phyloP scores from a whole-genome alignment of 768 basidiomycete genomes.

The Podaxis pistillaris region DNA sequence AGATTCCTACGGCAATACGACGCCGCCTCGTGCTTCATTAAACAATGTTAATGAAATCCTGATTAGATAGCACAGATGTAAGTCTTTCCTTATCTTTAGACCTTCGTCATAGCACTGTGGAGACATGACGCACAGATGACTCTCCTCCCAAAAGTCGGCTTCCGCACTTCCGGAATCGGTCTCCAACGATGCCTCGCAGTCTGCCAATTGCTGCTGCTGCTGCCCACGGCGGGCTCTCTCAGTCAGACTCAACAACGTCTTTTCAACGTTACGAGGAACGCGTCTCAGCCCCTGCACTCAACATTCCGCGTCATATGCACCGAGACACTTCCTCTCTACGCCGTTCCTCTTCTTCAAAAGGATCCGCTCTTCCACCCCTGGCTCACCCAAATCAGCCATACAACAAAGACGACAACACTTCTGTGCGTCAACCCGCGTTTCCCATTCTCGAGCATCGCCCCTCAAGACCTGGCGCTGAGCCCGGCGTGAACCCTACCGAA shows the following conservation, averaged over 20 bases:
- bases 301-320: background rate
- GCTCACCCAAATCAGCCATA: background rate
- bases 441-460: background rate
- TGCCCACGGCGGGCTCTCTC: background rate
- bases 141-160: background rate
- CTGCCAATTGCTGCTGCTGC: background rate
- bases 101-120: background rate
- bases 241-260: background rate
- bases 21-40: too few species aligned
- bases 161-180: background rate
- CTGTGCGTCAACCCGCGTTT: background rate
- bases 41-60: too few species aligned
- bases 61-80: too few species aligned
- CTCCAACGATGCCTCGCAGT: background rate
- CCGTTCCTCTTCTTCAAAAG: background rate
- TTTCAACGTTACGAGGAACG: background rate
- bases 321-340: background rate
- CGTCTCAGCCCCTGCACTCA: background rate
- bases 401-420: background rate
- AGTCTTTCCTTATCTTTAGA: too few species aligned
- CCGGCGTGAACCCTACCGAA: conserved; percentile 59
- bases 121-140: background rate
- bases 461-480: conserved; percentile 52
- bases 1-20: too few species aligned
- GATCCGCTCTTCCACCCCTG: background rate